These are phyloP conservation scores for Dothidotthia symphoricarpi DNA, from an alignment of 2,329 filamentous ascomycete genomes.

Conservation along the genomic window DNA sequence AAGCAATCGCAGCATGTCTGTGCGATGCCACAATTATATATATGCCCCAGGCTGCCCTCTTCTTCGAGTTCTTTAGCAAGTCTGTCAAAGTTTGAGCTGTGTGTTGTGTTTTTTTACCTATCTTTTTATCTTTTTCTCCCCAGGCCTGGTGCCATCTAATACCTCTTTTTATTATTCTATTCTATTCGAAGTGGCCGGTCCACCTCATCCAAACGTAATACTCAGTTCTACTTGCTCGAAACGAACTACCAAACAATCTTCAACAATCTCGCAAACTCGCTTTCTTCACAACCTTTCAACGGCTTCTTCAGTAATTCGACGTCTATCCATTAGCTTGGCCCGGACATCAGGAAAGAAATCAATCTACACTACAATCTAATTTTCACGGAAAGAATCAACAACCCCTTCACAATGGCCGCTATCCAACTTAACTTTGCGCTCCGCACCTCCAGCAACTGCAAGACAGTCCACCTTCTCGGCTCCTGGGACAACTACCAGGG, in stretches of 20 bases:
- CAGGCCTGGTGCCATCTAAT: constrained; percentile 50
- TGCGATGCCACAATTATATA: constrained; percentile 30
- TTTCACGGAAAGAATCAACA: constrained; percentile 24
- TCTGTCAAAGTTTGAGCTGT: constrained; percentile 50
- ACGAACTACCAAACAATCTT: constrained; percentile 23
- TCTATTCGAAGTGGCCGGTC: constrained; percentile 43
- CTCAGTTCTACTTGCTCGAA: constrained; percentile 51
- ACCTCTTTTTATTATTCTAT: constrained; percentile 39
- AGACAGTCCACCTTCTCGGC: constrained; percentile 94
- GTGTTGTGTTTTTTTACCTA: constrained; percentile 48
- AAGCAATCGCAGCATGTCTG: constrained; percentile 21
- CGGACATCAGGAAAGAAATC: constrained; percentile 31
- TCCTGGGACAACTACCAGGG: constrained; percentile 98
- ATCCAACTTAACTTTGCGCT: constrained; percentile 95
- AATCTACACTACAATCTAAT: constrained; percentile 25
- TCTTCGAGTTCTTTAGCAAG: constrained; percentile 49
- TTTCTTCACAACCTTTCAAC: constrained; percentile 32
- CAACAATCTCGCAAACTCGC: constrained; percentile 29
- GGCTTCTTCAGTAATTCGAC: constrained; percentile 37
- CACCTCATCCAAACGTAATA: constrained; percentile 44
- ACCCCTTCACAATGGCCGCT: constrained; percentile 66
- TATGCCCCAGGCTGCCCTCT: constrained; percentile 38
- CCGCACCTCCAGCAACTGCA: constrained; percentile 92
- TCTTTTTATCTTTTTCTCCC: constrained; percentile 44
- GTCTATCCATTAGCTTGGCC: constrained; percentile 42